phyloP scores from a whole-genome alignment of 371 early-diverging fungal species.

The Thermomucor indicae-seudaticae region DNA sequence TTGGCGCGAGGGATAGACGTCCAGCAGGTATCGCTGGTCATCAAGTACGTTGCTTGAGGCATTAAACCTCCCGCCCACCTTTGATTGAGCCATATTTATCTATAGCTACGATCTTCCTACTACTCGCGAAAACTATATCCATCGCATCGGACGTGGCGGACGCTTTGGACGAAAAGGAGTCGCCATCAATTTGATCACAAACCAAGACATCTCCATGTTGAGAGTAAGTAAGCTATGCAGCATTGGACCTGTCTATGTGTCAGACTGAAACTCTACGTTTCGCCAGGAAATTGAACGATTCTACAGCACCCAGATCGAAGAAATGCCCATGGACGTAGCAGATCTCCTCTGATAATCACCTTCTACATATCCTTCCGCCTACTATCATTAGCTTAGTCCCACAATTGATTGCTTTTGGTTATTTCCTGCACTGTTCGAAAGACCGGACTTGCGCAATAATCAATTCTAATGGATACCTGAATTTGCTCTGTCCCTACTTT shows the following conservation, averaged over 20 bases:
- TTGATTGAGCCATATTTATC: neutral
- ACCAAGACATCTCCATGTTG: constrained; percentile 91
- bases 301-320: constrained; percentile 97
- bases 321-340: constrained; percentile 91
- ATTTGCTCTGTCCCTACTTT: too few relatives aligned
- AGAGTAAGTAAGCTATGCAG: constrained; percentile 26
- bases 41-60: constrained; percentile 25
- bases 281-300: constrained; percentile 82
- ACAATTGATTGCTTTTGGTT: too few relatives aligned
- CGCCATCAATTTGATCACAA: constrained; percentile 98
- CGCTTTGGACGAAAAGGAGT: constrained; percentile 99
- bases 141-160: constrained; percentile 99
- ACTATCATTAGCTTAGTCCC: too few relatives aligned
- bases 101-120: constrained; percentile 96
- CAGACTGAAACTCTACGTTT: constrained; percentile 9
- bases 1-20: constrained; percentile 99
- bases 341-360: too few relatives aligned
- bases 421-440: too few relatives aligned
- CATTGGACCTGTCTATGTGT: neutral
- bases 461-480: too few relatives aligned
- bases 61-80: neutral
- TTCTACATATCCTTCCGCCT: too few relatives aligned
- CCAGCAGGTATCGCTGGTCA: constrained; percentile 98
- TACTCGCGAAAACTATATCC: constrained; percentile 97
- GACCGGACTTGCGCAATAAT: too few relatives aligned